A percentile compares a stretch with the other conserved stretches of the same genome.
These are phyloP conservation scores for Platanthera zijinensis DNA, from an alignment of 106 monocot genomes.

Conservation along the genomic window DNA sequence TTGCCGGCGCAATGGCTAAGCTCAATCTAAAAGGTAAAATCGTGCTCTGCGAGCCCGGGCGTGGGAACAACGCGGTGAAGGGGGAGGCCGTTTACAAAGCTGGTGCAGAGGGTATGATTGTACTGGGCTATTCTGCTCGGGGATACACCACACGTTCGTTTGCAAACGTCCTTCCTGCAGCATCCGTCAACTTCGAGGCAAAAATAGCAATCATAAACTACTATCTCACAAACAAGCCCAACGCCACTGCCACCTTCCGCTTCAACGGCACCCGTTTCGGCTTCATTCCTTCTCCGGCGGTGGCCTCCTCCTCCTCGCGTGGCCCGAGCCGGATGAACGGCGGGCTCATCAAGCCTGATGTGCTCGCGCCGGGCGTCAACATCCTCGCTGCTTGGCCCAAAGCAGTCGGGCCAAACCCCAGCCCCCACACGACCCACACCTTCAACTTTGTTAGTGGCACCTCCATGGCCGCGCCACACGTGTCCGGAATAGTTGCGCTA, in stretches of 20 bases:
- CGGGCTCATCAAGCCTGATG: no score
- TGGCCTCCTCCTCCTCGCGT: no score
- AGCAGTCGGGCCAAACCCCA: not conserved
- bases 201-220: not conserved
- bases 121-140: not conserved
- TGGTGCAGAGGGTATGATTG: not conserved
- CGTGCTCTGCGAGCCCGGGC: not conserved
- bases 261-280: constrained; percentile 5
- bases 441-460: constrained; percentile 2
- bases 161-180: not conserved
- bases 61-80: not conserved
- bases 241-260: not conserved
- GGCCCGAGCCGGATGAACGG: no score
- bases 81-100: not conserved
- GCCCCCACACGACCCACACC: not conserved
- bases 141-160: not conserved
- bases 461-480: constrained; percentile 7
- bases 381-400: not conserved
- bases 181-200: not conserved
- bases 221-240: not conserved
- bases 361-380: no score
- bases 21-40: not conserved
- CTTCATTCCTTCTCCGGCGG: not conserved
- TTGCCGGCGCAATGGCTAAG: not conserved
- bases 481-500: not conserved